Percentiles rank a stretch among this genome's conserved stretches.
Evolutionary conservation across 75 land plant species (phyloP).

Genomic region (Azolla pinnata): DNA sequence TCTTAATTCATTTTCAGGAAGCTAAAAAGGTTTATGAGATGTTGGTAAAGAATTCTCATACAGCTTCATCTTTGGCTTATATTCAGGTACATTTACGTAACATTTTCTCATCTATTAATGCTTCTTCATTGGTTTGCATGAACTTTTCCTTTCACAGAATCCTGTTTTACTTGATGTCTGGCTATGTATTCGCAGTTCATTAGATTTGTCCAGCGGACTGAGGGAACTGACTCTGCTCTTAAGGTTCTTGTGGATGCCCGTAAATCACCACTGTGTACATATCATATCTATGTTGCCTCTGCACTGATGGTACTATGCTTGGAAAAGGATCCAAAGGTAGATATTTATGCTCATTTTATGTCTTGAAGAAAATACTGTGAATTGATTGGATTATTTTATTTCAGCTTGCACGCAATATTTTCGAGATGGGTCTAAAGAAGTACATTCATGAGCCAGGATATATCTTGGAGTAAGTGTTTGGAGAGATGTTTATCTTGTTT

Average conservation of each 20-base stretch:
- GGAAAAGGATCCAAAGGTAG: conserved; percentile 96
- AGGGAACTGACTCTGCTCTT: conserved; percentile 92
- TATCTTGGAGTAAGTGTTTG: conserved; percentile 65
- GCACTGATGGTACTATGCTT: conserved; percentile 91
- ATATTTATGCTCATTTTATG: conserved; percentile 2
- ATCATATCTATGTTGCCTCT: conserved; percentile 94
- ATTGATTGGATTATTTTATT: conserved; percentile 2
- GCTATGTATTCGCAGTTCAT: conserved; percentile 53
- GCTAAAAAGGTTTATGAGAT: conserved; percentile 89
- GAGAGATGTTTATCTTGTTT: no score
- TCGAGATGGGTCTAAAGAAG: conserved; percentile 87
- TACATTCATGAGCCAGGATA: conserved; percentile 87
- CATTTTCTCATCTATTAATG: background rate
- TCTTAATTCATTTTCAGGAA: conserved; percentile 38
- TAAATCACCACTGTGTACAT: conserved; percentile 77
- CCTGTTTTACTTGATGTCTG: conserved; percentile 1
- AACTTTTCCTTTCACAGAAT: no score
- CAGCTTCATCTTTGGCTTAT: conserved; percentile 65
- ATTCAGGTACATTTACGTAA: conserved; percentile 56
- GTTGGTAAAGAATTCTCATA: conserved; percentile 46
- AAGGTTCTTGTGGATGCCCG: conserved; percentile 87
- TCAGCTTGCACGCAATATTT: conserved; percentile 88
- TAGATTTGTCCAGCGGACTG: conserved; percentile 90
- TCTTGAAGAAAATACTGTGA: background rate
- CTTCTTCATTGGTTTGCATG: conserved; percentile 4